phyloP scores from a whole-genome alignment of 495 filamentous ascomycete genomes.

The Trichocladium uniseriatum region DNA sequence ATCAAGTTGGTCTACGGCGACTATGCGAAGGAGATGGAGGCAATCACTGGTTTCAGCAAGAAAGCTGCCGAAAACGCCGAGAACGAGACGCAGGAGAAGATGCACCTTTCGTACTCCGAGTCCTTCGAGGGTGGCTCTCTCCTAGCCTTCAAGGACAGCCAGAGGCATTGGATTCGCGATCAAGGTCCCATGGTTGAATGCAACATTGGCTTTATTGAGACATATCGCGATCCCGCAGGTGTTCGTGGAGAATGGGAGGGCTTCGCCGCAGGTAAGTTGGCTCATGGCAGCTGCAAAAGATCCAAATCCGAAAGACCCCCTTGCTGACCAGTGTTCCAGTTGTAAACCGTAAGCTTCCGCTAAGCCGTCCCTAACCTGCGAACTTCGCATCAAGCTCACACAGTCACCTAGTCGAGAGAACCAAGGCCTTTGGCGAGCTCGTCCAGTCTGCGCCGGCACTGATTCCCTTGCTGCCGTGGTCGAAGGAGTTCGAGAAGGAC shows the following conservation, averaged over 20 bases:
- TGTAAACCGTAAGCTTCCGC: conserved; percentile 38
- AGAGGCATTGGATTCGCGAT: conserved; percentile 87
- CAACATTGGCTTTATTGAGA: conserved; percentile 93
- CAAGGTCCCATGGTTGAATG: conserved; percentile 81
- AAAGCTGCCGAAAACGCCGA: conserved; percentile 67
- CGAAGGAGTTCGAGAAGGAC: conserved; percentile 84
- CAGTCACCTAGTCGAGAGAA: conserved; percentile 58
- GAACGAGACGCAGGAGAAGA: conserved; percentile 76
- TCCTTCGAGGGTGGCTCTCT: conserved; percentile 82
- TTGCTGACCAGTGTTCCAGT: conserved; percentile 25
- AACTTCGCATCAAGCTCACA: neutral
- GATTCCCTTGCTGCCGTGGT: conserved; percentile 86
- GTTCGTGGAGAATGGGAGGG: conserved; percentile 97
- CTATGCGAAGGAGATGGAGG: conserved; percentile 68
- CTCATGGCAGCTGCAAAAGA: no score
- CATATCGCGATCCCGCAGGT: conserved; percentile 88
- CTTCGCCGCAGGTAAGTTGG: conserved; percentile 51
- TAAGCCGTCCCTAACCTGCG: neutral
- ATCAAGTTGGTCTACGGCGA: conserved; percentile 75
- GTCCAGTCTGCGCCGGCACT: conserved; percentile 71
- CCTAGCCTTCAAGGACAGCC: conserved; percentile 79
- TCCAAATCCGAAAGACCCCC: neutral
- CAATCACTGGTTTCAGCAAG: conserved; percentile 59
- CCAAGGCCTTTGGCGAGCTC: conserved; percentile 76
- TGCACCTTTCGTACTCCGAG: conserved; percentile 74